phyloP scores from a whole-genome alignment of 148 eudicot species.

The Rhododendron williamsianum region DNA sequence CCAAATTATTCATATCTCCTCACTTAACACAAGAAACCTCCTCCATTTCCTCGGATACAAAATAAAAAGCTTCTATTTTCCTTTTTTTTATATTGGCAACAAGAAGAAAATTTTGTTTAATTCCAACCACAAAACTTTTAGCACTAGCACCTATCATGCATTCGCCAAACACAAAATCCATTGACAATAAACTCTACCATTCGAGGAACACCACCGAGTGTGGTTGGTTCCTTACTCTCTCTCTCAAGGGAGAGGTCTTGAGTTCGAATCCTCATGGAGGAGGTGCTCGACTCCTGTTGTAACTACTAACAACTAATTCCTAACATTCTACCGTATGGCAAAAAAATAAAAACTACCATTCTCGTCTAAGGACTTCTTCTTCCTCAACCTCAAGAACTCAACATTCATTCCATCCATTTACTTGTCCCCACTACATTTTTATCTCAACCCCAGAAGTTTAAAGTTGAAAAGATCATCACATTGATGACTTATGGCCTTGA shows the following conservation, averaged over 20 bases:
- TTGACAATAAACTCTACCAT: neutral
- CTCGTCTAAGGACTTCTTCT: neutral
- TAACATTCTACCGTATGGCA: no score
- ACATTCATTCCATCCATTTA: neutral
- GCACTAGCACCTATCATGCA: neutral
- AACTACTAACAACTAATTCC: no score
- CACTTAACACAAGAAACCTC: neutral
- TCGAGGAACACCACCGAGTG: neutral
- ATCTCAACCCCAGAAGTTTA: neutral
- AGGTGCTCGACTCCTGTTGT: no score
- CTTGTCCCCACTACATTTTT: neutral
- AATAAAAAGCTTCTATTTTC: neutral
- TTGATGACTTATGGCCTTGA: neutral
- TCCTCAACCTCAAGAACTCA: neutral
- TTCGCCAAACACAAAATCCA: neutral
- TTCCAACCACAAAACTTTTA: neutral
- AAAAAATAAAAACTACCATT: neutral
- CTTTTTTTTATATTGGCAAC: neutral
- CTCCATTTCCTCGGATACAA: neutral
- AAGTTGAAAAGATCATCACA: neutral
- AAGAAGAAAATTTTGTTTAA: neutral
- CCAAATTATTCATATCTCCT: neutral
- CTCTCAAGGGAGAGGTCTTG: no score
- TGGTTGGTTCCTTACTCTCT: no score
- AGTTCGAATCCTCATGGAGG: no score